These are phyloP conservation scores for Penicillium cinerascens DNA, from an alignment of 495 filamentous ascomycete species.

Conservation along the genomic window DNA sequence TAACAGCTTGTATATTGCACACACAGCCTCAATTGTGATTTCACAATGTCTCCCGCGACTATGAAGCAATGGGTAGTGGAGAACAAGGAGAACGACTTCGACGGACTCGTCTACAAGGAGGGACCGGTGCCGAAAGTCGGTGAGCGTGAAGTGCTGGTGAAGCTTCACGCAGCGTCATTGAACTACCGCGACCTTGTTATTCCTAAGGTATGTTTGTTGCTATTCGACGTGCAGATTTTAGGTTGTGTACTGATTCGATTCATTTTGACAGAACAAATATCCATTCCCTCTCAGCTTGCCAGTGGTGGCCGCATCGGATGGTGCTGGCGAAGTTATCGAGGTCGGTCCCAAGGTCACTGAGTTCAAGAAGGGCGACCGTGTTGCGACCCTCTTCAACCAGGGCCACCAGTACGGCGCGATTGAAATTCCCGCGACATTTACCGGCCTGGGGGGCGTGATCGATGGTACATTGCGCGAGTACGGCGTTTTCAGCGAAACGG, in stretches of 20 bases:
- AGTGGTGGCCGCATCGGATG: conserved; percentile 73
- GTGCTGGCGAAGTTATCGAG: conserved; percentile 67
- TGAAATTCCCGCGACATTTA: conserved; percentile 33
- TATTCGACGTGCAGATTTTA: not conserved
- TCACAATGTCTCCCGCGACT: conserved; percentile 38
- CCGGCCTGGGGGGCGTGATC: conserved; percentile 66
- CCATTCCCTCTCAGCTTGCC: conserved; percentile 56
- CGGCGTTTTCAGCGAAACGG: conserved; percentile 64
- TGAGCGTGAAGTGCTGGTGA: conserved; percentile 73
- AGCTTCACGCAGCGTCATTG: conserved; percentile 68
- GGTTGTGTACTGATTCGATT: not conserved
- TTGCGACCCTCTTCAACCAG: conserved; percentile 78
- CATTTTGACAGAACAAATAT: conserved; percentile 54
- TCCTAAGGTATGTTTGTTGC: conserved; percentile 45
- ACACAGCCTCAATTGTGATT: not conserved
- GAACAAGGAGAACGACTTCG: conserved; percentile 54
- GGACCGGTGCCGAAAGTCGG: conserved; percentile 57
- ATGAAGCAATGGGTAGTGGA: conserved; percentile 65
- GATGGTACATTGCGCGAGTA: conserved; percentile 73
- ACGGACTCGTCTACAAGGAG: conserved; percentile 54
- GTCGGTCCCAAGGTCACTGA: conserved; percentile 63
- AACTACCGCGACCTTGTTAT: conserved; percentile 85
- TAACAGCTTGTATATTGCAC: not conserved
- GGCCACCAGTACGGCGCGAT: conserved; percentile 62
- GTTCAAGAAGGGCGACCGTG: conserved; percentile 69